phyloP scores from a whole-genome alignment of 176 grass and related monocot species.

The Oryza glaberrima region DNA sequence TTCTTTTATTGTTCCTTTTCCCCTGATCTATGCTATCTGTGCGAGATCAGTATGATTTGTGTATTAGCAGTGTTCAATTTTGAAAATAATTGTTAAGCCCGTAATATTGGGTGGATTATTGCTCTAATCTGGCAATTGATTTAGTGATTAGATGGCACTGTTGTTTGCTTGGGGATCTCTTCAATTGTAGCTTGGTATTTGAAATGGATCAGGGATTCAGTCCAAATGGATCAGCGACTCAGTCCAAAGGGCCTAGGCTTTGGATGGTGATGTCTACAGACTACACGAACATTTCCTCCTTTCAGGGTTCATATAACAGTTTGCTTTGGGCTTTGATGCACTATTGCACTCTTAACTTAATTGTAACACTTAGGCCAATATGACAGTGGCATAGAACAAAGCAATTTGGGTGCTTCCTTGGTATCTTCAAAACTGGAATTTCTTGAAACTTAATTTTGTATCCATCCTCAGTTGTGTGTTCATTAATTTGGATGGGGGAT shows the following conservation, averaged over 20 bases:
- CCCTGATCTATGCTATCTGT: background rate
- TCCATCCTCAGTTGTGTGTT: background rate
- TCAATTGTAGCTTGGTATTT: background rate
- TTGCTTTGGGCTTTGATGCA: background rate
- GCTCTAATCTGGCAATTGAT: background rate
- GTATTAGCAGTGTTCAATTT: background rate
- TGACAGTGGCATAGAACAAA: background rate
- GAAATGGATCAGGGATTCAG: background rate
- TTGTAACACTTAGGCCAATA: background rate
- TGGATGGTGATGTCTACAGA: background rate
- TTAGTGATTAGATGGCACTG: background rate
- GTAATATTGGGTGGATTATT: background rate
- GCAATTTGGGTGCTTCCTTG: background rate
- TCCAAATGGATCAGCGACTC: background rate
- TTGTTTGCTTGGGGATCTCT: background rate
- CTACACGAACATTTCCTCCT: background rate
- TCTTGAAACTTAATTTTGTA: background rate
- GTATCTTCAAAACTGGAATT: background rate
- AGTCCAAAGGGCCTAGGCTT: background rate
- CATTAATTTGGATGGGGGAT: background rate
- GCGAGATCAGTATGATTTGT: background rate
- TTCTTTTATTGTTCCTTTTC: background rate
- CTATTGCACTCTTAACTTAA: background rate
- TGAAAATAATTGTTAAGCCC: background rate
- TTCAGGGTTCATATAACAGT: background rate